phyloP scores from a whole-genome alignment of 345 rosid genomes.

The Draba incana region DNA sequence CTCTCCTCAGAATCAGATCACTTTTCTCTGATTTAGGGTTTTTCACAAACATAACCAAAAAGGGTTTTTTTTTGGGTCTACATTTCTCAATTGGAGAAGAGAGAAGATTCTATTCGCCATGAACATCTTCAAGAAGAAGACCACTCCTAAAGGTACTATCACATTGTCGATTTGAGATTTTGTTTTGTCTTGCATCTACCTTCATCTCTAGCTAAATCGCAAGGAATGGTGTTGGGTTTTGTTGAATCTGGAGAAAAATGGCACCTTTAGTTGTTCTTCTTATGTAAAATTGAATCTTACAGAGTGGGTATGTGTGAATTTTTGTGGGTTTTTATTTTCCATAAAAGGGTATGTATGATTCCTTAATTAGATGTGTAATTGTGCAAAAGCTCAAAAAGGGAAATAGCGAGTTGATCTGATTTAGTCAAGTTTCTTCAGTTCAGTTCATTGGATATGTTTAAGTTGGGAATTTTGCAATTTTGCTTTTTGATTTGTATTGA shows the following conservation, averaged over 20 bases:
- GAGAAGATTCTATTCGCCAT: conserved; percentile 32
- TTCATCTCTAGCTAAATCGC: too few relatives aligned
- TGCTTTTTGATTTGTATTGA: background rate
- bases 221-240: too few relatives aligned
- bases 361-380: conserved; percentile 20
- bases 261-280: background rate
- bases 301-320: background rate
- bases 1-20: conserved; percentile 22
- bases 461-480: background rate
- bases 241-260: too few relatives aligned
- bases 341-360: background rate
- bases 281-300: conserved; percentile 17
- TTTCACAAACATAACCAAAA: background rate
- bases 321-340: conserved; percentile 8
- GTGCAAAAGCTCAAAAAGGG: background rate
- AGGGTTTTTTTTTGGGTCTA: background rate
- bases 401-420: background rate
- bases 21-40: conserved; percentile 32
- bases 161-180: background rate
- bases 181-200: background rate
- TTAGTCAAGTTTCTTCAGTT: background rate
- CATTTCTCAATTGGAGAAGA: background rate
- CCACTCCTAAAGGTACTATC: conserved; percentile 75
- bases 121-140: conserved; percentile 90
- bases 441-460: too few relatives aligned